Evolutionary conservation across 2,329 filamentous ascomycete genomes (phyloP), one percentile per base, ranked within the genome.

Genomic region (Exophiala mesophila): DNA sequence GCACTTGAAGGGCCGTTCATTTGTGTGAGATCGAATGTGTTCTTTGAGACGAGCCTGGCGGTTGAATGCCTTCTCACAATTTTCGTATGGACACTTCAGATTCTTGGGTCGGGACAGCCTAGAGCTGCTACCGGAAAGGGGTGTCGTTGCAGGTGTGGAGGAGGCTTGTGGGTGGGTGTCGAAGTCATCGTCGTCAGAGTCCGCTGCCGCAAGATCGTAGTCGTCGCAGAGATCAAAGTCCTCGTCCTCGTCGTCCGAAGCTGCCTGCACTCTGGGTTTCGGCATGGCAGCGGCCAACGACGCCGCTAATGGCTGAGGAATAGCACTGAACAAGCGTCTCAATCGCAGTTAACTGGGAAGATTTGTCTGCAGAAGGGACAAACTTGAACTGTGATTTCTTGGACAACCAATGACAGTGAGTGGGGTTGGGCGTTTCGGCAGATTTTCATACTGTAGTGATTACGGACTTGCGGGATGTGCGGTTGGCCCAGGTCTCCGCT

Each of bases 41-140:
- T 86, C 81, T 46, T 83, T 74, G 3, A 96, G 73, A 19, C 87
- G 80, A 23, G 84, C 84, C 1, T 88, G 88, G 3, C 90, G 82
- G 62, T 94, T 94, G 71, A 92, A 97, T 5, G 82, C 80, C 66
- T 94, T 94, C 44, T 70, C 67, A 60, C 90, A 97, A 50, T 73
- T 77, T 8, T 82, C 76, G 61, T 79, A 82, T 1, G 83, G 80
- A 65, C 90, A 96, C 41, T 71, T 69, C 51, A 88, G 82, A 4
- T 79, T 88, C 69, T 94, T 94, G 45, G 80, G 72, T 59, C 78
- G 85, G 30, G 81, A 85, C 3, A 82, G 82, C 48, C 78, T 80
- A 44, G 49, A 46, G 31, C 48, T 40, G 13, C 26, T 45, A 5
- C 55, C 55, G 26, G 53, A 41, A 13, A 58, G 55, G 18, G 58